These are phyloP conservation scores for Scutellaria baicalensis DNA, from an alignment of 257 asterid genomes.

Conservation along the genomic window DNA sequence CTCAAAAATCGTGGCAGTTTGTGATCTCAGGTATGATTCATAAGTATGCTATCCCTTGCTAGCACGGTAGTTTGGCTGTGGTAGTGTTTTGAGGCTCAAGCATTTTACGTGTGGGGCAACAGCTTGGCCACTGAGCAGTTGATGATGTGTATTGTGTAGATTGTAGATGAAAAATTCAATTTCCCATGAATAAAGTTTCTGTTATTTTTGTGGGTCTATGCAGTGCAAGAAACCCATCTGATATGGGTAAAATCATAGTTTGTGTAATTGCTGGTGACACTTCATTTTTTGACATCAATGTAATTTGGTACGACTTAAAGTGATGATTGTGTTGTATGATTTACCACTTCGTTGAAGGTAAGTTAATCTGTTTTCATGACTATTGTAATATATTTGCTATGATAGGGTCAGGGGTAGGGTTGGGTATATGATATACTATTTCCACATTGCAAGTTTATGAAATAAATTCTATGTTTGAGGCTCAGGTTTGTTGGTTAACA, in stretches of 20 bases:
- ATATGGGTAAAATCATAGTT: slow-evolving; percentile 15
- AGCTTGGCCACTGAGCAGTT: slow-evolving; percentile 14
- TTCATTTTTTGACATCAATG: neutral
- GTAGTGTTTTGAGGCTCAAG: slow-evolving; percentile 14
- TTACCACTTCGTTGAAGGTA: neutral
- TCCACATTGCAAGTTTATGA: too few relatives aligned
- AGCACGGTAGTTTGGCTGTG: slow-evolving; percentile 22
- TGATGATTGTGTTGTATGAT: neutral
- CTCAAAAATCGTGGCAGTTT: slow-evolving; percentile 9
- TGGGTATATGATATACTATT: too few relatives aligned
- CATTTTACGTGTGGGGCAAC: slow-evolving; percentile 15
- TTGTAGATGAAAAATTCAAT: slow-evolving; percentile 27
- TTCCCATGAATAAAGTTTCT: slow-evolving; percentile 31
- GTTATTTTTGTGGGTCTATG: slow-evolving; percentile 6
- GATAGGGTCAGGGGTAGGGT: too few relatives aligned
- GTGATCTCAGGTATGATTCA: slow-evolving; percentile 13
- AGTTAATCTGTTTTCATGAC: too few relatives aligned
- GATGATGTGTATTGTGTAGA: slow-evolving; percentile 14
- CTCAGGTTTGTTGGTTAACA: too few relatives aligned
- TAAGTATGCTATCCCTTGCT: slow-evolving; percentile 9
- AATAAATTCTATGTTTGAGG: too few relatives aligned
- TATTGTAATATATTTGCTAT: too few relatives aligned
- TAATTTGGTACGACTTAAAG: neutral
- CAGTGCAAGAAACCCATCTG: slow-evolving; percentile 4
- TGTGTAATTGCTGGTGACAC: slow-evolving; percentile 16